Base-by-base conservation (phyloP, 1,139 yeast genomes). In the Scheffersomyces parashehatae region DNA sequence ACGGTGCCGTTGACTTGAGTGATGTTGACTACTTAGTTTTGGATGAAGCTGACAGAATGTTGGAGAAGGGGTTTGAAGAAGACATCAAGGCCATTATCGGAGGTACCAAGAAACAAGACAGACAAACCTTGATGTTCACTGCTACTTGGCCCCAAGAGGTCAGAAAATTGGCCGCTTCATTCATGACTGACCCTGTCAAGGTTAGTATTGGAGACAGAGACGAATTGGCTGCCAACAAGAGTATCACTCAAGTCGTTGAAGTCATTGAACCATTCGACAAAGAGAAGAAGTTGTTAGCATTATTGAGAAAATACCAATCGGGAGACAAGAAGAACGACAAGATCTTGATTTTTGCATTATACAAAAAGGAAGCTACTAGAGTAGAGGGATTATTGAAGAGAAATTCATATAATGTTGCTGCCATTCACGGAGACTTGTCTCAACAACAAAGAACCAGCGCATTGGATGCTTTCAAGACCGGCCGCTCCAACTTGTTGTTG, bases 21-120 rank as follows among this genome's bases (percentile, higher is more conserved):
- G 62, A 73, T 6, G 85, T 91, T 29, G 79, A 85, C 52, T 91
- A 88, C 62, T 75, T 95, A 53, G 95, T 93, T 20, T 75, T 93
- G 42, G 99, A 93, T 65, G 99, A 93, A 70, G 99, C 99, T 33
- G 99, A 93, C 65, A 82, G 99, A 70, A 95, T 93, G 99, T 79
- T 93, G 51, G 99, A 93, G 67, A 75, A 72, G 56, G 99, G 99
- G 29, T 93, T 93, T 60, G 99, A 93, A 69, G 96, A 91, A 63
- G 99, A 91, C 67, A 93, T 93, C 62, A 89, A 88, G 67, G 75
- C 77, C 51, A 89, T 95, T 52, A 83, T 93, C 59, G 73, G 81
- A 11, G 67, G 75, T 37, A 78, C 87, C 16, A 70, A 67, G 14
- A 56, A 67, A 35, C 44, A 52, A 24, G 60, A 67, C 16, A 82